phyloP scores from a whole-genome alignment of 768 basidiomycete species.

The Gloeostereum incarnatum region DNA sequence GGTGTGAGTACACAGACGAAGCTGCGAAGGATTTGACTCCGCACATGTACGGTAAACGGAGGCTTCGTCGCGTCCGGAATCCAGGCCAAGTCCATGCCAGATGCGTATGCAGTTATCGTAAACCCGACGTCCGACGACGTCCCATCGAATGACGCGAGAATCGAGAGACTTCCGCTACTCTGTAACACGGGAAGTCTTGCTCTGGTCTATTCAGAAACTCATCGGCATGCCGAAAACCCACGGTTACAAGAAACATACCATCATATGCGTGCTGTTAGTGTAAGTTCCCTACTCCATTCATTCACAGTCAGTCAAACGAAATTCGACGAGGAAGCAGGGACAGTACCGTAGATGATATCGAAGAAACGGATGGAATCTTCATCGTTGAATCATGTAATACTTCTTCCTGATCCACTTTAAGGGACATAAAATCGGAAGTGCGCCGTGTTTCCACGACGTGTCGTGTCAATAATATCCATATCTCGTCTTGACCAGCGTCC shows the following conservation, averaged over 20 bases:
- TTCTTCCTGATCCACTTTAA: slow-evolving; percentile 46
- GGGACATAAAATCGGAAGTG: slow-evolving; percentile 58
- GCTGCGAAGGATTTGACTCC: slow-evolving; percentile 1
- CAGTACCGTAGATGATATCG: slow-evolving; percentile 20
- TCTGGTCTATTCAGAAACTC: slow-evolving; percentile 20
- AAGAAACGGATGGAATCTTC: background rate
- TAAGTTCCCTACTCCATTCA: slow-evolving; percentile 29
- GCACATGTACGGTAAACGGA: slow-evolving; percentile 33
- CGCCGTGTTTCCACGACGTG: slow-evolving; percentile 58
- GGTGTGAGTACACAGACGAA: background rate
- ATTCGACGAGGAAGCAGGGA: background rate
- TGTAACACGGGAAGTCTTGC: slow-evolving; percentile 23
- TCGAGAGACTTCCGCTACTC: slow-evolving; percentile 31
- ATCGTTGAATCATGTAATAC: no score
- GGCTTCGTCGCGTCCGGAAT: slow-evolving; percentile 27
- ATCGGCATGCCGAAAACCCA: background rate
- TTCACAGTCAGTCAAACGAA: background rate
- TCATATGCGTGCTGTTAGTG: slow-evolving; percentile 42
- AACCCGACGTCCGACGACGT: slow-evolving; percentile 51
- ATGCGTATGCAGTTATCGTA: slow-evolving; percentile 54
- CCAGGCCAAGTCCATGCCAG: slow-evolving; percentile 32
- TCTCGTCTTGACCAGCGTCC: slow-evolving; percentile 29
- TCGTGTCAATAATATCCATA: slow-evolving; percentile 78
- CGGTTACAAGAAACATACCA: slow-evolving; percentile 20
- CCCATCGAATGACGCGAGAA: slow-evolving; percentile 67